Percentiles rank a stretch among this genome's conserved stretches.
Evolutionary conservation across 169 alveolate genomes (phyloP).

Genomic region (Cryptosporidium sp.): DNA sequence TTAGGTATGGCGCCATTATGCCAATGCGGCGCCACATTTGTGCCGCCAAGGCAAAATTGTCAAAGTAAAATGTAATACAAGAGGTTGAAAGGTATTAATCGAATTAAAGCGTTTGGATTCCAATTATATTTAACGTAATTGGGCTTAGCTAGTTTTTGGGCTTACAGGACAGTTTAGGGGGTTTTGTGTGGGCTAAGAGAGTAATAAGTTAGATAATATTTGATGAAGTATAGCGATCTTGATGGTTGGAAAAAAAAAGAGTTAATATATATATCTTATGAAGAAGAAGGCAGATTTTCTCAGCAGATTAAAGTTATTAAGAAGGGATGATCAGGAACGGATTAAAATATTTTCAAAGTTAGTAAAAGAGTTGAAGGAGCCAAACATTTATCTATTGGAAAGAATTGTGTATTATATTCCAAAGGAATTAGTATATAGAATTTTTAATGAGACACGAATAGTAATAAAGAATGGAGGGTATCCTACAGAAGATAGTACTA

Average conservation of each 20-base stretch:
- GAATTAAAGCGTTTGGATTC: no score
- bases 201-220: background rate
- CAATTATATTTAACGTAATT: no score
- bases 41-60: background rate
- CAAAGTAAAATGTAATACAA: background rate
- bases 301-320: slow-evolving; percentile 29
- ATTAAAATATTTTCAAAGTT: slow-evolving; percentile 21
- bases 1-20: background rate
- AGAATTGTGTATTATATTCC: slow-evolving; percentile 58
- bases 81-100: no score
- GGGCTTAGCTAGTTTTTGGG: background rate
- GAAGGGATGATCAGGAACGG: background rate
- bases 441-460: slow-evolving; percentile 15
- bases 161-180: background rate
- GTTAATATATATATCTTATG: slow-evolving; percentile 3
- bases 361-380: slow-evolving; percentile 43
- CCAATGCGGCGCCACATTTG: background rate
- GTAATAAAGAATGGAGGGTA: slow-evolving; percentile 56
- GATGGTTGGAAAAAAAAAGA: background rate
- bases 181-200: background rate
- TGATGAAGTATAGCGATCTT: background rate
- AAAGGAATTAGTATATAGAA: background rate
- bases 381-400: slow-evolving; percentile 60
- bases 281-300: slow-evolving; percentile 14
- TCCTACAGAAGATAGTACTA: slow-evolving; percentile 45